These are phyloP conservation scores for Colletotrichum lentis DNA, from an alignment of 2,329 filamentous ascomycete genomes.

Conservation along the genomic window DNA sequence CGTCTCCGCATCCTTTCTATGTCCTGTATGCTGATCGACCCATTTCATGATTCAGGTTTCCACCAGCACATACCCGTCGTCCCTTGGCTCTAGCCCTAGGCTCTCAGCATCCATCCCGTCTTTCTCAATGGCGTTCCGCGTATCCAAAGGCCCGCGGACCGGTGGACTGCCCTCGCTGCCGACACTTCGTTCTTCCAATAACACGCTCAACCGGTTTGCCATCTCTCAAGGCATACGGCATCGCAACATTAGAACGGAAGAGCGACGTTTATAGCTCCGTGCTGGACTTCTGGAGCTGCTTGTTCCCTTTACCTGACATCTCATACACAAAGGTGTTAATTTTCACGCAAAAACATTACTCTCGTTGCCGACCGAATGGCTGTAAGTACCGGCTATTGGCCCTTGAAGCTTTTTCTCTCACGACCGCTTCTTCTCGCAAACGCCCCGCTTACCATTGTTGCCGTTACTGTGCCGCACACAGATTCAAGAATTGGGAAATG, in stretches of 20 bases:
- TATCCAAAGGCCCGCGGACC: not conserved
- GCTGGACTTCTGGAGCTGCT: too few relatives aligned
- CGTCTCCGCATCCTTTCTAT: too few relatives aligned
- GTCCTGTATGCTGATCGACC: too few relatives aligned
- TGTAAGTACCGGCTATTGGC: not conserved
- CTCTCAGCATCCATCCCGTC: not conserved
- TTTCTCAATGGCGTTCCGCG: not conserved
- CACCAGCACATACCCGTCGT: too few relatives aligned
- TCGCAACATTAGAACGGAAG: too few relatives aligned
- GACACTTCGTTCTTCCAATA: not conserved
- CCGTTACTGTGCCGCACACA: not conserved
- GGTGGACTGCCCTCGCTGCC: not conserved
- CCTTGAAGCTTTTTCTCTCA: not conserved
- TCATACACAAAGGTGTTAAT: accelerated
- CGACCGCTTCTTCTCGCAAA: not conserved
- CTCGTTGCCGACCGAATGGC: too few relatives aligned
- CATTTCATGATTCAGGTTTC: not conserved
- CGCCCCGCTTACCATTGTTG: not conserved
- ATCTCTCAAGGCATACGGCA: too few relatives aligned
- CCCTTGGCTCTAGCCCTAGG: not conserved
- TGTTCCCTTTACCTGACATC: too few relatives aligned
- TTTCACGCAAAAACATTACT: not conserved
- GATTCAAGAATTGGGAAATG: not conserved
- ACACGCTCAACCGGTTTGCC: too few relatives aligned
- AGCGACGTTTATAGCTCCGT: too few relatives aligned